Evolutionary conservation across 345 rosid species (phyloP).

Genomic region (Melaleuca alternifolia): DNA sequence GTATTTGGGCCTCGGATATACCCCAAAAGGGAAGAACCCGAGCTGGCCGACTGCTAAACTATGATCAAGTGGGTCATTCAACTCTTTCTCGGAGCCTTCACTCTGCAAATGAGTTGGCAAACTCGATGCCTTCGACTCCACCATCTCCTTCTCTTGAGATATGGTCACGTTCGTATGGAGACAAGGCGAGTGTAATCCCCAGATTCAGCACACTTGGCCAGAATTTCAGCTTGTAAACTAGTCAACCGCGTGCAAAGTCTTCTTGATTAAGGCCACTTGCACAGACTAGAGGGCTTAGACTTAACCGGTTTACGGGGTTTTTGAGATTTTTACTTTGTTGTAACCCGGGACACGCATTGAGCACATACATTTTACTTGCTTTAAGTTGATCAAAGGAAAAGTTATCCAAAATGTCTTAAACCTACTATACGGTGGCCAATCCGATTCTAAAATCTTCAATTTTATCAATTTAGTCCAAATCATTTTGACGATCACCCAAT

Average conservation of each 20-base stretch:
- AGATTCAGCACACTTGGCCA: neutral
- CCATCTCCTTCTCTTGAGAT: neutral
- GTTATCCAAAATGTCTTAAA: neutral
- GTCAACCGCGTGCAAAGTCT: neutral
- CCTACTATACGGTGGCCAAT: accelerated
- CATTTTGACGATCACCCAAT: accelerated
- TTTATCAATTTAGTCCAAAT: too few relatives aligned
- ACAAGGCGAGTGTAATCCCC: neutral
- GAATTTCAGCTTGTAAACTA: neutral
- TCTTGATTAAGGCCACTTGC: neutral
- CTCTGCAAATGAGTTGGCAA: neutral
- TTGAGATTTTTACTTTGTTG: too few relatives aligned
- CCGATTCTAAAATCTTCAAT: neutral
- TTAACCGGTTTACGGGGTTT: neutral
- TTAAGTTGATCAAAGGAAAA: neutral
- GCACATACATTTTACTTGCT: neutral
- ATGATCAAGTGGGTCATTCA: neutral
- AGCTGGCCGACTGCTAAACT: neutral
- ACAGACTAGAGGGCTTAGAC: accelerated
- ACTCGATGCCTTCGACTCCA: neutral
- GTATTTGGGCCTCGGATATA: neutral
- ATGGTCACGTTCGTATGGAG: neutral
- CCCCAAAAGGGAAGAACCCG: neutral
- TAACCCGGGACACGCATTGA: neutral
- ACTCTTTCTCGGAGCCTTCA: neutral